phyloP scores from a whole-genome alignment of 1,284 basidiomycete genomes.

The Pisolithus thermaeus region DNA sequence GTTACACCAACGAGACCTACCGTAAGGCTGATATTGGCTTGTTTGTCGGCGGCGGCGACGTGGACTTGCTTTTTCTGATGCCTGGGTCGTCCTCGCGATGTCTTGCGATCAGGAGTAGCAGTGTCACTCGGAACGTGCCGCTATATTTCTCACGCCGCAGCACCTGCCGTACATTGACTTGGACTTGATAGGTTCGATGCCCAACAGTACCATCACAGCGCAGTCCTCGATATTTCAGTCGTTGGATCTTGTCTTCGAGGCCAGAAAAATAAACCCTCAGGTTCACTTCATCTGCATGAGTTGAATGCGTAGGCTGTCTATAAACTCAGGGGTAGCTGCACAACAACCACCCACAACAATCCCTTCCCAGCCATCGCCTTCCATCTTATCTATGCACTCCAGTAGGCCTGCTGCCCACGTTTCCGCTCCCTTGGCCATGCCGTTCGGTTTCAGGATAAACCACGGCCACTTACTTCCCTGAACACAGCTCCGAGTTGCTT shows the following conservation, averaged over 20 bases:
- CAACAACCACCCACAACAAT: constrained; percentile 73
- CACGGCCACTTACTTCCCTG: constrained; percentile 32
- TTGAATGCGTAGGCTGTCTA: background rate
- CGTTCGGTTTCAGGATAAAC: constrained; percentile 73
- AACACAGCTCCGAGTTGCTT: constrained; percentile 15
- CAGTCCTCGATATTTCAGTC: background rate
- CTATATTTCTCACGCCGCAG: constrained; percentile 10
- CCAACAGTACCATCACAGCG: no score
- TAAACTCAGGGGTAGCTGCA: constrained; percentile 31
- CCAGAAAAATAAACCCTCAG: background rate
- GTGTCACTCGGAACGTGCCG: constrained; percentile 17
- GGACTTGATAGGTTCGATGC: no score
- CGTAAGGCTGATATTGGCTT: constrained; percentile 17
- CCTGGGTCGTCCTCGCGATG: constrained; percentile 12
- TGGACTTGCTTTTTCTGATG: constrained; percentile 16
- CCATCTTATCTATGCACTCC: constrained; percentile 21
- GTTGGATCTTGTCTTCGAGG: no score
- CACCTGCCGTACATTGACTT: no score
- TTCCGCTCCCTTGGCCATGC: constrained; percentile 38
- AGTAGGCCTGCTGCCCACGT: constrained; percentile 44
- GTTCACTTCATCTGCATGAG: background rate
- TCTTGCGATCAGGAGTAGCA: background rate
- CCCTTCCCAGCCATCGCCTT: constrained; percentile 41
- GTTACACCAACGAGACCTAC: constrained; percentile 13
- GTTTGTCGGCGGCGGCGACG: constrained; percentile 24